Percentiles rank a stretch among this genome's conserved stretches.
These are phyloP conservation scores for Starmerella riodocensis DNA, from an alignment of 805 yeast species.

Conservation along the genomic window DNA sequence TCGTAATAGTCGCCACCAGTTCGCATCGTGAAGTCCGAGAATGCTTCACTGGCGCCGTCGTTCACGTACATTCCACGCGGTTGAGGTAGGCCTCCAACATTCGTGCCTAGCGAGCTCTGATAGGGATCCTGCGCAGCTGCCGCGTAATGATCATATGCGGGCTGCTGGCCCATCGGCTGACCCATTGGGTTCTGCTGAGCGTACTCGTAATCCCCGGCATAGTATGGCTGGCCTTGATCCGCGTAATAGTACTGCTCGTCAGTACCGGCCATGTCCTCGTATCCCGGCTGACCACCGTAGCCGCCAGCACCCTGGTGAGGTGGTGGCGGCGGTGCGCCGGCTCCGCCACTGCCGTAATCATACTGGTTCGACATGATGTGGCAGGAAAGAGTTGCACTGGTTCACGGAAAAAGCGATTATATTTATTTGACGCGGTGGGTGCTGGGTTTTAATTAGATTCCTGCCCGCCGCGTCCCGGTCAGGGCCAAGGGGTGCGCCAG, in stretches of 20 bases:
- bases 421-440: no score
- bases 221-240: slow-evolving; percentile 22
- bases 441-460: no score
- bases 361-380: slow-evolving; percentile 17
- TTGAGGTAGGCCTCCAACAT: slow-evolving; percentile 11
- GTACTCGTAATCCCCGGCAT: slow-evolving; percentile 28
- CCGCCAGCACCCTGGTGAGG: slow-evolving; percentile 6
- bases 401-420: background rate
- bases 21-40: slow-evolving; percentile 33
- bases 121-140: slow-evolving; percentile 12
- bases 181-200: slow-evolving; percentile 27
- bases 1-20: slow-evolving; percentile 33
- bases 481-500: no score
- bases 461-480: no score
- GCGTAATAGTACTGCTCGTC: slow-evolving; percentile 30
- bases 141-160: slow-evolving; percentile 22
- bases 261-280: slow-evolving; percentile 19
- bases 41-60: slow-evolving; percentile 31
- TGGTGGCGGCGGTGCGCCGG: slow-evolving; percentile 11
- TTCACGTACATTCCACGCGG: slow-evolving; percentile 24
- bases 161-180: slow-evolving; percentile 6
- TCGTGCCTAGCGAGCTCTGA: slow-evolving; percentile 10
- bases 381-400: background rate
- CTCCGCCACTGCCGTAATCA: slow-evolving; percentile 15
- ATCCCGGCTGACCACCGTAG: slow-evolving; percentile 10